phyloP scores from a whole-genome alignment of 1,284 basidiomycete species.

The Puccinia horiana region DNA sequence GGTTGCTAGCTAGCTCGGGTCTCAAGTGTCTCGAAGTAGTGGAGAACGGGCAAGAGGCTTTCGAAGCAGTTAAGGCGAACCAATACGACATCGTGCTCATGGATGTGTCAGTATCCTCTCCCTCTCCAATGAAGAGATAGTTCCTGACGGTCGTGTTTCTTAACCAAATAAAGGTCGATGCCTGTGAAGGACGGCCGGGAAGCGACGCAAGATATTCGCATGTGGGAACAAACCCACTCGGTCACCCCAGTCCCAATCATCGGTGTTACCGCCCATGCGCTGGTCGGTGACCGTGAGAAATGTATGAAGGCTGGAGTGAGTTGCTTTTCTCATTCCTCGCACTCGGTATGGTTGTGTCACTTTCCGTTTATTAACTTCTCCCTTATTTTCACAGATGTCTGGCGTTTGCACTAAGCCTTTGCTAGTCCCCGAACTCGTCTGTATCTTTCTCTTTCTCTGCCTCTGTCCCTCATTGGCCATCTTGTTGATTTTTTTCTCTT shows the following conservation, averaged over 20 bases:
- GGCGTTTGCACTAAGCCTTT: slow-evolving; percentile 46
- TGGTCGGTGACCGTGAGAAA: slow-evolving; percentile 48
- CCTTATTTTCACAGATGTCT: slow-evolving; percentile 24
- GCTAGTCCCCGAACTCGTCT: slow-evolving; percentile 46
- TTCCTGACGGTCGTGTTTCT: not conserved
- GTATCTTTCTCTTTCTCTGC: not conserved
- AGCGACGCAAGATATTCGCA: slow-evolving; percentile 46
- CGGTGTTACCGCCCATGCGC: slow-evolving; percentile 46
- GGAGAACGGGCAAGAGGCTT: slow-evolving; percentile 48
- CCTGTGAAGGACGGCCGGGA: slow-evolving; percentile 46
- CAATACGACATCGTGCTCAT: slow-evolving; percentile 48
- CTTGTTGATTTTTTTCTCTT: not conserved
- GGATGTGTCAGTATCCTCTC: slow-evolving; percentile 37
- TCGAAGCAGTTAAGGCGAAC: slow-evolving; percentile 37
- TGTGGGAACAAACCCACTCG: slow-evolving; percentile 45
- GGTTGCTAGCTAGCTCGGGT: slow-evolving; percentile 36
- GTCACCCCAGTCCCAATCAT: slow-evolving; percentile 47
- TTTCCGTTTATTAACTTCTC: not conserved
- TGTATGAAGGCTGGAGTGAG: slow-evolving; percentile 48
- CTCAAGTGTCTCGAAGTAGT: slow-evolving; percentile 44
- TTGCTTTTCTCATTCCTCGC: not conserved
- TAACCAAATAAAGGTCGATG: slow-evolving; percentile 24
- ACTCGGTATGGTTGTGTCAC: too few relatives aligned
- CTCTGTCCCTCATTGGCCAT: not conserved
- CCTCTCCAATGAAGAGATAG: not conserved